phyloP scores from a whole-genome alignment of 345 rosid species.

The Murraya paniculata region DNA sequence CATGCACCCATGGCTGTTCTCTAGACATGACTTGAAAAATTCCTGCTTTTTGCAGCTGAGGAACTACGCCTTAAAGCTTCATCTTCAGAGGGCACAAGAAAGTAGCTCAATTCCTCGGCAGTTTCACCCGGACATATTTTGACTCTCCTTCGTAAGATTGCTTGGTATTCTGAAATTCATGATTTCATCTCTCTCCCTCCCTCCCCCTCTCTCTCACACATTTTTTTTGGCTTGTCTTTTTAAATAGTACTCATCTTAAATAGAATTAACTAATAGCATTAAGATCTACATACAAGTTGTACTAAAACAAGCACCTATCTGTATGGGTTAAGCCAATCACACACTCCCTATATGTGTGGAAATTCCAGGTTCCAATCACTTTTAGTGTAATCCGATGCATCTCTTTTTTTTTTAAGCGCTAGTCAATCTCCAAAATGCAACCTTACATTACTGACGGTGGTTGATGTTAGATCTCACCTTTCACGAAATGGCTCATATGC shows the following conservation, averaged over 20 bases:
- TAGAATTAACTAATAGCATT: neutral
- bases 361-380: constrained; percentile 3
- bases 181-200: neutral
- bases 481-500: no score
- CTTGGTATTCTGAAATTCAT: neutral
- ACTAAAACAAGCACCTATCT: neutral
- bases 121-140: constrained; percentile 32
- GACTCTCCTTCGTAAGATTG: neutral
- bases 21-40: constrained; percentile 2
- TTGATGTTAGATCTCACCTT: no score
- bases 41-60: constrained; percentile 35
- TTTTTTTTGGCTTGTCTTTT: neutral
- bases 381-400: neutral
- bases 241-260: neutral
- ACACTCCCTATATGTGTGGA: neutral
- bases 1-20: neutral
- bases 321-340: neutral
- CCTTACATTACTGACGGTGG: no score
- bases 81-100: constrained; percentile 45
- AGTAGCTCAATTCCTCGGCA: constrained; percentile 30
- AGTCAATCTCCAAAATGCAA: no score
- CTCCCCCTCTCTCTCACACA: no score
- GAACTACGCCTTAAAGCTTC: constrained; percentile 46
- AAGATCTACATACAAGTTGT: constrained; percentile 5
- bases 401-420: no score